phyloP scores from a whole-genome alignment of 805 yeast genomes.

The Sugiyamaella smithiae region DNA sequence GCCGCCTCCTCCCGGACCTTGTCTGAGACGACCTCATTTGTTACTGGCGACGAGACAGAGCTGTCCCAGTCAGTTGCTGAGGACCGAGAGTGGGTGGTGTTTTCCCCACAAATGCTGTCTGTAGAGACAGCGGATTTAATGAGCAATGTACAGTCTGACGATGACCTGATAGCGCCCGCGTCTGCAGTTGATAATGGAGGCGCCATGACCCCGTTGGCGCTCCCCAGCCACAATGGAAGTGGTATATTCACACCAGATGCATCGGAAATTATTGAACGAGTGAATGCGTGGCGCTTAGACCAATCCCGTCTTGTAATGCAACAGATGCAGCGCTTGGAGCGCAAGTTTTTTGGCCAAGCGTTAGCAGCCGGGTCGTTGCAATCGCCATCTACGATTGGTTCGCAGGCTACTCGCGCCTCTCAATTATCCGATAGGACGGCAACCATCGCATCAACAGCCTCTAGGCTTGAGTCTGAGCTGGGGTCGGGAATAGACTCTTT shows the following conservation, averaged over 20 bases:
- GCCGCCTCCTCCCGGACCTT: background rate
- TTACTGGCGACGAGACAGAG: constrained; percentile 3
- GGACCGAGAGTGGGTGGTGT: constrained; percentile 39
- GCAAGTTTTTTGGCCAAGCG: constrained; percentile 3
- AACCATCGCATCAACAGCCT: background rate
- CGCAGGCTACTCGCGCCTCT: too few species aligned
- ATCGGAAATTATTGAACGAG: constrained; percentile 35
- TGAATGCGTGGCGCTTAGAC: constrained; percentile 41
- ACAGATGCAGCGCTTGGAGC: constrained; percentile 28
- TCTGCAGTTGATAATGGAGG: constrained; percentile 19
- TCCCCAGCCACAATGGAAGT: constrained; percentile 37
- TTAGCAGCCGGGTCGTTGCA: background rate
- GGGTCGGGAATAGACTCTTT: constrained; percentile 10
- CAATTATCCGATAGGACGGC: background rate
- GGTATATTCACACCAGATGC: constrained; percentile 31
- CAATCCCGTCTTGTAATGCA: constrained; percentile 34
- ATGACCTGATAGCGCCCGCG: constrained; percentile 14
- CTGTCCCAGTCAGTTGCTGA: constrained; percentile 15
- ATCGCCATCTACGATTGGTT: background rate
- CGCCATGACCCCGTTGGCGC: constrained; percentile 28
- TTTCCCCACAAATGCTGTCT: constrained; percentile 33
- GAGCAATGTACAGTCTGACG: background rate
- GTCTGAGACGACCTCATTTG: constrained; percentile 1
- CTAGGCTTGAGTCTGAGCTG: background rate
- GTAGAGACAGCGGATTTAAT: constrained; percentile 1